A percentile compares a stretch with the other conserved stretches of the same genome.
These are phyloP conservation scores for Fusarium abutilonis DNA, from an alignment of 2,329 filamentous ascomycete genomes.

Conservation along the genomic window DNA sequence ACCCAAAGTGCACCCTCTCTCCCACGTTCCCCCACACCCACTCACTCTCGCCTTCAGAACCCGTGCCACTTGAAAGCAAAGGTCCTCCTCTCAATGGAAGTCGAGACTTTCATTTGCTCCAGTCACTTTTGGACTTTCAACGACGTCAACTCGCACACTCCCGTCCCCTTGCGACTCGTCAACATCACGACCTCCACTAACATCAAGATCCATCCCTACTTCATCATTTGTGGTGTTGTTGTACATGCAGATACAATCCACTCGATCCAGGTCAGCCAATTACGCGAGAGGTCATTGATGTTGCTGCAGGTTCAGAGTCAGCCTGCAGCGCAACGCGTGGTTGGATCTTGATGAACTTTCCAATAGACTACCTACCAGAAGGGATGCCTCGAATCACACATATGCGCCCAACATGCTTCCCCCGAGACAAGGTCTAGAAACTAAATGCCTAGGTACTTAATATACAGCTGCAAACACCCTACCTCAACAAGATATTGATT, in stretches of 20 bases:
- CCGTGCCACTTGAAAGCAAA: constrained; percentile 7
- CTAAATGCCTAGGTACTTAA: background rate
- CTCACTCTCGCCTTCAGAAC: constrained; percentile 9
- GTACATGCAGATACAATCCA: constrained; percentile 32
- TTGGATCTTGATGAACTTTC: constrained; percentile 28
- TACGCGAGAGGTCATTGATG: constrained; percentile 28
- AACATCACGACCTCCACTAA: constrained; percentile 2
- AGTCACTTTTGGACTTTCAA: background rate
- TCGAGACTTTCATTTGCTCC: background rate
- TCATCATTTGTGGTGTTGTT: constrained; percentile 17
- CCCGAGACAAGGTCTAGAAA: constrained; percentile 5
- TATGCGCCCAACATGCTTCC: constrained; percentile 24
- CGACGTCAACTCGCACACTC: background rate
- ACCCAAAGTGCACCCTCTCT: constrained; percentile 16
- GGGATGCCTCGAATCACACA: constrained; percentile 27
- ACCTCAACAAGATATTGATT: too few relatives aligned
- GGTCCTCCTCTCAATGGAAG: background rate
- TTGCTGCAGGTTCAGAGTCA: constrained; percentile 36
- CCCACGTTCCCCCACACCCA: constrained; percentile 24
- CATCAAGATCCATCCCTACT: background rate
- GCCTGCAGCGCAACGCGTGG: constrained; percentile 20
- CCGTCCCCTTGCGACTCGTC: background rate
- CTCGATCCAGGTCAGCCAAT: constrained; percentile 31
- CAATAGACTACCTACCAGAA: constrained; percentile 12
- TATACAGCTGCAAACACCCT: too few relatives aligned